A percentile compares a stretch with the other conserved stretches of the same genome.
phyloP scores from a whole-genome alignment of 352 stramenopile species.

The Phytophthora citrophthora region DNA sequence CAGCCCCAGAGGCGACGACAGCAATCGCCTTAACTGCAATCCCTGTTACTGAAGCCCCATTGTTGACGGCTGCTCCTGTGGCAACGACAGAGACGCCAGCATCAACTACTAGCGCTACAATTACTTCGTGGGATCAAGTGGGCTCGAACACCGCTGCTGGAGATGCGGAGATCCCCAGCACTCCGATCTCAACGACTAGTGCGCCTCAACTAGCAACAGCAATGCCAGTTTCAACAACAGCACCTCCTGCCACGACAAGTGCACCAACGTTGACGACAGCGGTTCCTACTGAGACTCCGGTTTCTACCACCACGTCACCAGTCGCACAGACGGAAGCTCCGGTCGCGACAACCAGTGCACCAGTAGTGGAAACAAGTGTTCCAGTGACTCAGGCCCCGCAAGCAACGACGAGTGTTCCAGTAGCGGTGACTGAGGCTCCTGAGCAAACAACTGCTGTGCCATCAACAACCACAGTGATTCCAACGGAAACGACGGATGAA shows the following conservation, averaged over 20 bases:
- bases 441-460: constrained; percentile 2
- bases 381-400: not conserved
- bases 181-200: not conserved
- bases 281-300: not conserved
- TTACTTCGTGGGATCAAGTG: constrained; percentile 20
- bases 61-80: constrained; percentile 2
- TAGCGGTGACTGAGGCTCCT: constrained; percentile 30
- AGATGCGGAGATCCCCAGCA: constrained; percentile 1
- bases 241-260: not conserved
- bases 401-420: constrained; percentile 44
- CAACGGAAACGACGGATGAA: not conserved
- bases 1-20: constrained; percentile 7
- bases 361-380: not conserved
- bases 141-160: constrained; percentile 5
- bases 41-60: too few relatives aligned
- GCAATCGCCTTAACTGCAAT: not conserved
- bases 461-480: not conserved
- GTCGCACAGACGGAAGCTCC: constrained; percentile 1
- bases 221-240: too few relatives aligned
- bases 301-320: not conserved
- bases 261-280: not conserved
- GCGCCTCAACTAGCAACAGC: too few relatives aligned
- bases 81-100: constrained; percentile 2
- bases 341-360: not conserved
- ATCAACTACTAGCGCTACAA: not conserved